These are phyloP conservation scores for Acacia confusa DNA, from an alignment of 306 rosid genomes.

Conservation along the genomic window DNA sequence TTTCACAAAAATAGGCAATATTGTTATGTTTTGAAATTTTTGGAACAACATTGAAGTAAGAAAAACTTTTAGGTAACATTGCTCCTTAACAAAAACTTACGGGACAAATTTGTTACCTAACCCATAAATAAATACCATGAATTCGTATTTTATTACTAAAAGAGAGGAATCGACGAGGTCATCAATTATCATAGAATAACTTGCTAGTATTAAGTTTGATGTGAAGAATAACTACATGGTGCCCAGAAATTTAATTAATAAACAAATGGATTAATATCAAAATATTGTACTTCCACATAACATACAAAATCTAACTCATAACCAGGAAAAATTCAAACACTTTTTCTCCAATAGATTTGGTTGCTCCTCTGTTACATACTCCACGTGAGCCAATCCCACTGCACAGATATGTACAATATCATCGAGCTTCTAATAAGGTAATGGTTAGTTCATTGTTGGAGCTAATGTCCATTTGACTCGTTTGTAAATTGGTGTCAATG, in stretches of 20 bases:
- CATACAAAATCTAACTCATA: not conserved
- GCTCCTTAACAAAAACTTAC: fast-evolving
- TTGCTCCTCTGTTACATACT: not conserved
- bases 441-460: constrained; percentile 27
- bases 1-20: no score
- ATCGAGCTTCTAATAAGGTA: constrained; percentile 35
- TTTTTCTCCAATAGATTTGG: not conserved
- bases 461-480: constrained; percentile 29
- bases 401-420: not conserved
- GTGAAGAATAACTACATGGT: not conserved
- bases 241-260: not conserved
- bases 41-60: no score
- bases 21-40: no score
- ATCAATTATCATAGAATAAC: no score
- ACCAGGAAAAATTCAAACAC: not conserved
- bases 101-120: no score
- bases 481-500: not conserved
- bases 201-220: not conserved
- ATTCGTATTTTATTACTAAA: no score
- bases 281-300: no score
- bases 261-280: not conserved
- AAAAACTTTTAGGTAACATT: no score
- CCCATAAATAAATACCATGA: no score
- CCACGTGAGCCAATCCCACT: not conserved
- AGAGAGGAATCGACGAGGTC: no score